Evolutionary conservation across 2,329 filamentous ascomycete species (phyloP), one percentile per base, ranked within the genome.

Genomic region (Anthostomella pinea): DNA sequence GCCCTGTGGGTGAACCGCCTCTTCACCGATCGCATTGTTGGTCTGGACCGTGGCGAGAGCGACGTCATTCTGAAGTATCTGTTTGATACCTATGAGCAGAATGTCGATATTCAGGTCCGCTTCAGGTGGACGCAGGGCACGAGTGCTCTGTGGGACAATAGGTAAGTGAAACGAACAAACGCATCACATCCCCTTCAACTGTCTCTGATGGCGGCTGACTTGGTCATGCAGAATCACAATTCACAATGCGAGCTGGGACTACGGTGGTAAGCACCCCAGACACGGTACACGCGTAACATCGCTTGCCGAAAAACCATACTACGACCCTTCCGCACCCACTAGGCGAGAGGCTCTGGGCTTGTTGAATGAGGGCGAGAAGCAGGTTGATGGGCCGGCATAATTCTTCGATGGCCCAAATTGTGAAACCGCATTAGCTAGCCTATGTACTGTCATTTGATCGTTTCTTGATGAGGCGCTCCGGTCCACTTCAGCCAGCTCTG

Each of bases 231-330:
- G 79, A 24, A 82, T 85, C 40, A 85, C 83, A 0, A 86, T 86
- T 23, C 82, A 87, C 49, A 86, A 85, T 44, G 83, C 82, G 0
- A 81, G 76, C 50, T 87, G 81, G 81, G 82, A 87, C 48, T 87
- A 87, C 52, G 81, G 76, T 21, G 80, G 80, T 2, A 70, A 65
- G 14, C 69, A 85, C 53, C 79, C 83, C 0, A 68, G 83, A 24
- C 83, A 88, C 56, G 84, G 84, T 3, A 87, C 83, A 0, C 69
- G 85, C 18, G 83, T 88, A 3, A 87, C 83, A 0, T 69, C 79
- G 6, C 60, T 88, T 33, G 84, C 81, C 0, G 85, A 88, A 64
- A 81, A 81, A 66, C 84, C 84, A 0, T 81, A 72, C 51, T 87
- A 84, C 49, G 73, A 83, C 35, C 62, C 73, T 0, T 64, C 71